Evolutionary conservation across 768 basidiomycete genomes (phyloP).

Genomic region (Gelatoporia subvermispora): DNA sequence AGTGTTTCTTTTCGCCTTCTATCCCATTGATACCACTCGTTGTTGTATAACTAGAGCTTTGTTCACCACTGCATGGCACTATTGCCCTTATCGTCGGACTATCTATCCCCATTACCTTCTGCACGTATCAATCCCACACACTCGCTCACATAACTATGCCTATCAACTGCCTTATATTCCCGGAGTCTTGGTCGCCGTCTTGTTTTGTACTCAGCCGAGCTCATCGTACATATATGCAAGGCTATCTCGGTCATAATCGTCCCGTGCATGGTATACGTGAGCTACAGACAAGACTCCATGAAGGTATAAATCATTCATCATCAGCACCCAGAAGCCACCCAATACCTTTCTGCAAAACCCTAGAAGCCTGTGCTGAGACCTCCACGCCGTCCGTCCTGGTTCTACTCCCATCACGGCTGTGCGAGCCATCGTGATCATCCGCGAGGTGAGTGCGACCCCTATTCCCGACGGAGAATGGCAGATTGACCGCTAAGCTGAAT

Average conservation of each 20-base stretch:
- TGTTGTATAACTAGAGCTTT: not conserved
- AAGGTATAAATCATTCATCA: slow-evolving; percentile 19
- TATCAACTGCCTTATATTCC: not conserved
- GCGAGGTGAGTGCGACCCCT: slow-evolving; percentile 21
- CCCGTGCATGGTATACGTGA: not conserved
- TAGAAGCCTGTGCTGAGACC: slow-evolving; percentile 68
- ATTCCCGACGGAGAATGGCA: slow-evolving; percentile 57
- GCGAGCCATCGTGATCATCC: slow-evolving; percentile 35
- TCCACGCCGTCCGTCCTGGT: slow-evolving; percentile 46
- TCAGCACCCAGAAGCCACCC: slow-evolving; percentile 95
- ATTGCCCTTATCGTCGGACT: not conserved
- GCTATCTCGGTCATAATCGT: not conserved
- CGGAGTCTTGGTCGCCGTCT: not conserved
- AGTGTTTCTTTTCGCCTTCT: not conserved
- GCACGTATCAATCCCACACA: not conserved
- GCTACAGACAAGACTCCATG: not conserved
- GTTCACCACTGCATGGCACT: not conserved
- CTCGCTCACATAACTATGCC: not conserved
- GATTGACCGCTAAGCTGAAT: slow-evolving; percentile 74
- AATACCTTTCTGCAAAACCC: slow-evolving; percentile 83
- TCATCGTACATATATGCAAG: not conserved
- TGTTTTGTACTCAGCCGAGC: slow-evolving; percentile 1
- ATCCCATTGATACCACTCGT: not conserved
- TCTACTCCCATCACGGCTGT: slow-evolving; percentile 29
- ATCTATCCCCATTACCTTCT: not conserved